Base-by-base conservation (phyloP, 1,284 basidiomycete species). In the Irpex rosettiformis region DNA sequence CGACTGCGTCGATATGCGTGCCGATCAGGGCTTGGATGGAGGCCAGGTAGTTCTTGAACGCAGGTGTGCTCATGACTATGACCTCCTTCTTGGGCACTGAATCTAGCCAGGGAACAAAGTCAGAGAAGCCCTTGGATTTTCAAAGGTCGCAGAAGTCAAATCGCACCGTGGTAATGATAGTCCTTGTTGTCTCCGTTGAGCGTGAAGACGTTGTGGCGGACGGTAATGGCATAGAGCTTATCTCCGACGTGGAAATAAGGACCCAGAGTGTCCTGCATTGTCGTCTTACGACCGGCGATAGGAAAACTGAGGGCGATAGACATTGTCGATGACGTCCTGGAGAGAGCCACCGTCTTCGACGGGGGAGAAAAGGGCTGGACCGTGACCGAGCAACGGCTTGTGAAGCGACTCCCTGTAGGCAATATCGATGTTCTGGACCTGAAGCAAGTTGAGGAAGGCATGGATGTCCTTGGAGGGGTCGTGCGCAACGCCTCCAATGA, bases 261-360 rank as follows among this genome's bases (percentile, higher is more conserved):
- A 6, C 73, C 75, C 2, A 75, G 40, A 5, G 74, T 77, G 1
- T 76, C 75, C 65, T 77, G 68, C 60, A 63, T 66, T 4, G 59
- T n/a, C 3, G 61, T 61, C 55, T 48, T 61, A 43, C 54, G 52
- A 11, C 56, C 57, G 56, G 72, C 64, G 52, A 76, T 75, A 30
- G 70, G 69, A 6, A 77, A 62, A 16, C 33, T 37, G 33, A 37
- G 33, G 7, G 73, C 52, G 62, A 69, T 64, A 28, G 74, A 67
- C 18, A 7, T 33, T 28, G 59, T 75, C 69, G 64, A 75, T 72
- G 62, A 78, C 69, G 55, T 59, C 53, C 64, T 71, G 70, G 56
- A 73, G 70, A 21, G 69, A 62, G 59, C 75, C 55, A 43, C 58
- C 8, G 58, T 73, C 61, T 5, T 55, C 27, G 64, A 71, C 70